These are phyloP conservation scores for Ophiobolus disseminans DNA, from an alignment of 2,329 filamentous ascomycete species.

Conservation along the genomic window DNA sequence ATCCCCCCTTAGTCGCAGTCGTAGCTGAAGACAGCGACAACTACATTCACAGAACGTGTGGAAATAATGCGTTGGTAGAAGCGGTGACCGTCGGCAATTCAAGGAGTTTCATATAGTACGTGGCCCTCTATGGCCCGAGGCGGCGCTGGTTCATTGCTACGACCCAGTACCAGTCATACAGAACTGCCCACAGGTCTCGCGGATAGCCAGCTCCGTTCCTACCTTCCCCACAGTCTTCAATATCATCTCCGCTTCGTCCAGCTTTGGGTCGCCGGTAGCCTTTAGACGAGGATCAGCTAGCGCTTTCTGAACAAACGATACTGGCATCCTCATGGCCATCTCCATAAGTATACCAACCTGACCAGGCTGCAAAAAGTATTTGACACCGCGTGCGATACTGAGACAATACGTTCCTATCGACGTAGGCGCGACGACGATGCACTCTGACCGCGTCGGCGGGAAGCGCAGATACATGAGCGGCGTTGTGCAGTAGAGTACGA, in stretches of 20 bases:
- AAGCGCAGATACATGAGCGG: slow-evolving; percentile 2
- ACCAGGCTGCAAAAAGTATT: slow-evolving; percentile 8
- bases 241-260: neutral
- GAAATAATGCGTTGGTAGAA: too few relatives aligned
- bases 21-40: too few relatives aligned
- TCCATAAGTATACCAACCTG: slow-evolving; percentile 1
- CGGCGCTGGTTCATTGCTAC: neutral
- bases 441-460: neutral
- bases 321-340: slow-evolving; percentile 1
- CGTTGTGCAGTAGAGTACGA: slow-evolving; percentile 9
- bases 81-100: too few relatives aligned
- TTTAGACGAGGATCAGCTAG: neutral
- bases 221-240: neutral
- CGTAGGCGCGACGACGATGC: neutral
- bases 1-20: too few relatives aligned
- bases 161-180: too few relatives aligned
- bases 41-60: too few relatives aligned
- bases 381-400: slow-evolving; percentile 8
- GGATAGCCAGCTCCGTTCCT: neutral
- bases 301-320: neutral
- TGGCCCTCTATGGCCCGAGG: too few relatives aligned
- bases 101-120: too few relatives aligned
- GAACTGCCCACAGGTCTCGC: too few relatives aligned
- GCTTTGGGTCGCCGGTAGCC: neutral
- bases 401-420: slow-evolving; percentile 8